These are phyloP conservation scores for Calonectria ilicicola DNA, from an alignment of 2,329 filamentous ascomycete species.

Conservation along the genomic window DNA sequence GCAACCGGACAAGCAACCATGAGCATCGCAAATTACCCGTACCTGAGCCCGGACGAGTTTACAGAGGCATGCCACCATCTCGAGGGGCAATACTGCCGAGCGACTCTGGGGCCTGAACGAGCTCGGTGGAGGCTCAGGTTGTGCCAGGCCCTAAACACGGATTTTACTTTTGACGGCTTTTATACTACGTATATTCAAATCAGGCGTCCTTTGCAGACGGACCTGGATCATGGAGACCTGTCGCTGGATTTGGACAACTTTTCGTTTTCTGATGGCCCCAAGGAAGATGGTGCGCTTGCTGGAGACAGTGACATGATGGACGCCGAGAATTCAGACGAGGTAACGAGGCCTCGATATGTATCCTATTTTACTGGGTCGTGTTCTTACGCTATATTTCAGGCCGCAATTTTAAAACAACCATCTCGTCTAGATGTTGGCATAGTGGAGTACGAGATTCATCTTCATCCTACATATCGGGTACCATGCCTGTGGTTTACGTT, in stretches of 20 bases:
- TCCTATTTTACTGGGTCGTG: constrained; percentile 14
- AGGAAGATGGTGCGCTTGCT: constrained; percentile 33
- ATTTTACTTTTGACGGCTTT: constrained; percentile 55
- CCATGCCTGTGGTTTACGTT: constrained; percentile 83
- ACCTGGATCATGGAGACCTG: constrained; percentile 58
- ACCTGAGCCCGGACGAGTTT: constrained; percentile 72
- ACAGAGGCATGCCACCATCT: constrained; percentile 72
- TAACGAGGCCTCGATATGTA: constrained; percentile 46
- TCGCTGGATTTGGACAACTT: constrained; percentile 59
- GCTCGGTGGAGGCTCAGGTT: constrained; percentile 66
- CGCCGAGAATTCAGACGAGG: constrained; percentile 64
- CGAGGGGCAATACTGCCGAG: constrained; percentile 69
- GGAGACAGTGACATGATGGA: constrained; percentile 62
- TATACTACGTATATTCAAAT: constrained; percentile 68
- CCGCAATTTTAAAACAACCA: constrained; percentile 50
- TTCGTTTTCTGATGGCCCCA: constrained; percentile 52
- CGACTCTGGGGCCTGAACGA: constrained; percentile 66
- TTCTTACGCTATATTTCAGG: constrained; percentile 49
- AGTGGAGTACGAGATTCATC: constrained; percentile 79
- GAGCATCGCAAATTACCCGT: constrained; percentile 69
- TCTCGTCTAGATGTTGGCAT: constrained; percentile 53
- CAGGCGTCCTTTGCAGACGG: constrained; percentile 62
- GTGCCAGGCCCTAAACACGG: constrained; percentile 62
- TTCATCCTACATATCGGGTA: constrained; percentile 80
- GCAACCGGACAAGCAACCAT: constrained; percentile 35